These are phyloP conservation scores for Aspergillus phoenicis DNA, from an alignment of 2,329 filamentous ascomycete species.

Conservation along the genomic window DNA sequence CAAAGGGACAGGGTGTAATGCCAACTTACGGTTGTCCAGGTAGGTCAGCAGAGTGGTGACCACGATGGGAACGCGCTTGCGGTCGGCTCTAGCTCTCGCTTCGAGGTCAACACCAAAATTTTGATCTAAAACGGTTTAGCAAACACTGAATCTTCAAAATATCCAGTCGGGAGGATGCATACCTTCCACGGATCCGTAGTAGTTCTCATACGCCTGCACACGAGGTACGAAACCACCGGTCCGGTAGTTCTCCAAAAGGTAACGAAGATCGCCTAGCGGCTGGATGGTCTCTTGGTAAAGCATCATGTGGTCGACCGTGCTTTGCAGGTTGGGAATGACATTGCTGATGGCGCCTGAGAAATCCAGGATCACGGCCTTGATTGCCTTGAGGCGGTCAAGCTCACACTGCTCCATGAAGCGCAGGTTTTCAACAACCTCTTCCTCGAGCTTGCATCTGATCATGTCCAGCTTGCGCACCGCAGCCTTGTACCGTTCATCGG, in stretches of 20 bases:
- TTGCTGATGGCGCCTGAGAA: conserved; percentile 98
- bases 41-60: conserved; percentile 93
- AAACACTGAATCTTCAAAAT: neutral
- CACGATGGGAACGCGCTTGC: conserved; percentile 90
- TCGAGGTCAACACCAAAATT: conserved; percentile 98
- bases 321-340: conserved; percentile 93
- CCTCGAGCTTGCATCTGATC: conserved; percentile 90
- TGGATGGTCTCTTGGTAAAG: conserved; percentile 99
- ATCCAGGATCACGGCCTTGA: conserved; percentile 96
- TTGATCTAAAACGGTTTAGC: conserved; percentile 63
- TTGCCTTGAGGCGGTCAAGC: conserved; percentile 90
- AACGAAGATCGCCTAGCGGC: conserved; percentile 83
- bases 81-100: conserved; percentile 85
- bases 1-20: neutral
- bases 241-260: conserved; percentile 93
- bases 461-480: conserved; percentile 84
- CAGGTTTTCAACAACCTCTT: conserved; percentile 88
- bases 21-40: conserved; percentile 72
- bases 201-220: conserved; percentile 95
- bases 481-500: conserved; percentile 91
- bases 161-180: conserved; percentile 18
- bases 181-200: conserved; percentile 94
- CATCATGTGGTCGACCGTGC: conserved; percentile 98
- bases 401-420: conserved; percentile 98
- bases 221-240: conserved; percentile 90